Base-by-base conservation (phyloP, 129 eudicot genomes). In the Centrapalus pauciflorus region DNA sequence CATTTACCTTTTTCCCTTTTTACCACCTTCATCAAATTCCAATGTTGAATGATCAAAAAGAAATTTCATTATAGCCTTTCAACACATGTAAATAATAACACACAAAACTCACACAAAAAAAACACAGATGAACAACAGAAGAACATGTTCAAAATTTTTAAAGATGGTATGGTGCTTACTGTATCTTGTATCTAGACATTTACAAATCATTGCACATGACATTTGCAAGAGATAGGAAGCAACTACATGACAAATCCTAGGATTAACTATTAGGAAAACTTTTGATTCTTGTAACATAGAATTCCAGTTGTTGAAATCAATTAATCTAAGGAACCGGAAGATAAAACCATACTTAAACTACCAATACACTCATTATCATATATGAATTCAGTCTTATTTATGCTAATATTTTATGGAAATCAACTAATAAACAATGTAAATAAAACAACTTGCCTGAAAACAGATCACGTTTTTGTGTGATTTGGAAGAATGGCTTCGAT, bases 401-500 rank as follows among this genome's bases (percentile, higher is more conserved):
- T 4, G 4, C 14, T 32, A 30, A 5, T n/a, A 19, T 48, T 45
- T 32, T 12, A 20, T 37, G 24, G 23, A 32, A 23, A 67, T 21
- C 9, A 51, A 51, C 48, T 33, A n/a, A 3, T 0, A 8, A 8
- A 50, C n/a, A 26, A 52, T 21, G 28, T 40, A 43, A 38, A 54
- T 40, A 23, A 12, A 64, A 25, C 59, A 61, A 24, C 57, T 64
- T 54, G 65, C 72, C 78, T 20, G 78, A 40, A 19, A 73, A 64
- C 35, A 73, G 17, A 61, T 49, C 54, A 50, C 61, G 20, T 72
- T 61, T 72, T 49, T 50, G 77, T 61, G 54, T 40, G 52, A 57
- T 60, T 45, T 57, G 69, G 54, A 14, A 33, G 16, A 59, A 43
- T 9, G 48, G 30, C 23, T 63, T 63, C 34, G 35, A 28, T 6